Evolutionary conservation across 2,329 filamentous ascomycete genomes (phyloP), one percentile per base, ranked within the genome.

Genomic region (Cladophialophora bantiana): DNA sequence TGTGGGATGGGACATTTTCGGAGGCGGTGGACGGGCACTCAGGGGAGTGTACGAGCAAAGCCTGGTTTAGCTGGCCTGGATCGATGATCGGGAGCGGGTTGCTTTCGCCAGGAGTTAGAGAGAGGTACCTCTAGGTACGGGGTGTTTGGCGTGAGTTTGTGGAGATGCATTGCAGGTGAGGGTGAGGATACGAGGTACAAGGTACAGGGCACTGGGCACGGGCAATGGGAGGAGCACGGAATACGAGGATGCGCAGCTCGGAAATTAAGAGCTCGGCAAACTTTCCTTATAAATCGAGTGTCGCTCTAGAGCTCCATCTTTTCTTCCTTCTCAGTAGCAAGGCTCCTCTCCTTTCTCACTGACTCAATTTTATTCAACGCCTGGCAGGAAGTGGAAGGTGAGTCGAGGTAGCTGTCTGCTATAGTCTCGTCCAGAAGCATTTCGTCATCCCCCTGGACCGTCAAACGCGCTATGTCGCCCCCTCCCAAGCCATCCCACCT

Each of bases 1-100:
- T 63, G n/a, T 67, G 65, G 65, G 65, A 67, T 32, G 65, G 65
- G 32, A 63, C 53, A 13, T 67, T 67, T 35, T 67, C 65, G 13
- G 65, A 64, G 40, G 65, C 65, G 6, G 60, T 67, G 12, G 55
- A 67, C 13, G 55, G 59, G 35, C 54, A 67, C 15, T 59, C 65
- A 10, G 65, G 65, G 3, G 60, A 63, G 48, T 62, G 60, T 18
- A 67, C 65, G 20, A 67, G 65, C 55, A 67, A 67, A 52, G 65
- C 65, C 10, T 67, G 65, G 65, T 67, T 67, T 32, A 64, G 65
- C 38, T 67, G 65, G 65, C 65, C 65, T 12, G 65, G 65, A 20
- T 63, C 65, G 54, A 67, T 67, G 65, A 63, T 67, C 7, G 65
- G 59, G 40, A 62, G 59, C 50, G 60, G 65, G 20, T 50, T 67